A percentile compares a stretch with the other conserved stretches of the same genome.
Evolutionary conservation across 1,284 basidiomycete genomes (phyloP).

Genomic region (Puccinia sorghi): DNA sequence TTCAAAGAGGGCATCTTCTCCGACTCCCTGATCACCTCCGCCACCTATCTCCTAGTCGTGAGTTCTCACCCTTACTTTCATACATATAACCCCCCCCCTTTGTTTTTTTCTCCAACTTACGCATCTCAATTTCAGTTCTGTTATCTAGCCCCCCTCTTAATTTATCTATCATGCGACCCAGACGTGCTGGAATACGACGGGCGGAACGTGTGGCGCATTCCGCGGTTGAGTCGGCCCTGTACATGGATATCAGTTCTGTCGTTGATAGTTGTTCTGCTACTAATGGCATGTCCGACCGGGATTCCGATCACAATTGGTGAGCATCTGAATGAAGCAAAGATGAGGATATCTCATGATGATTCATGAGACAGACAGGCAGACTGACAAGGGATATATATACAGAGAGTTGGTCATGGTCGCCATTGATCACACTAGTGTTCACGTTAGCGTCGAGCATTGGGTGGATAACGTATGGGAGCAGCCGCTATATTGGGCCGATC

Average conservation of each 20-base stretch:
- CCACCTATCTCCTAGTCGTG: slow-evolving; percentile 43
- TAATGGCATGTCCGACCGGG: slow-evolving; percentile 43
- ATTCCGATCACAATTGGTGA: slow-evolving; percentile 41
- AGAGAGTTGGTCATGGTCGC: slow-evolving; percentile 47
- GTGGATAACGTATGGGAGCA: slow-evolving; percentile 42
- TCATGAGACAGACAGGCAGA: no score
- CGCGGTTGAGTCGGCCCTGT: slow-evolving; percentile 31
- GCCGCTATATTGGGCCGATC: slow-evolving; percentile 36
- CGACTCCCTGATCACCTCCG: slow-evolving; percentile 43
- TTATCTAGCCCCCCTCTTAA: slow-evolving; percentile 29
- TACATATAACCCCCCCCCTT: neutral
- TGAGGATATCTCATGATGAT: no score
- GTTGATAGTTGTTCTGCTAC: slow-evolving; percentile 22
- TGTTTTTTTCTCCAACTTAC: neutral
- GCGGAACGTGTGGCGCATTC: slow-evolving; percentile 40
- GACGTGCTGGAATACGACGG: slow-evolving; percentile 49
- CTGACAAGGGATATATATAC: neutral
- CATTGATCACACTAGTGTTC: slow-evolving; percentile 21
- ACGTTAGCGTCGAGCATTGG: slow-evolving; percentile 13
- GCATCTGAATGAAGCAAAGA: neutral
- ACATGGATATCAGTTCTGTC: slow-evolving; percentile 37
- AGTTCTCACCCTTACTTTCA: neutral
- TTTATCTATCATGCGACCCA: slow-evolving; percentile 44
- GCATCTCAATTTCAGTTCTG: slow-evolving; percentile 14
- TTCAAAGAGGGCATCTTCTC: slow-evolving; percentile 38